A percentile compares a stretch with the other conserved stretches of the same genome.
These are phyloP conservation scores for Parsonsia alboflavescens DNA, from an alignment of 257 asterid species.

Conservation along the genomic window DNA sequence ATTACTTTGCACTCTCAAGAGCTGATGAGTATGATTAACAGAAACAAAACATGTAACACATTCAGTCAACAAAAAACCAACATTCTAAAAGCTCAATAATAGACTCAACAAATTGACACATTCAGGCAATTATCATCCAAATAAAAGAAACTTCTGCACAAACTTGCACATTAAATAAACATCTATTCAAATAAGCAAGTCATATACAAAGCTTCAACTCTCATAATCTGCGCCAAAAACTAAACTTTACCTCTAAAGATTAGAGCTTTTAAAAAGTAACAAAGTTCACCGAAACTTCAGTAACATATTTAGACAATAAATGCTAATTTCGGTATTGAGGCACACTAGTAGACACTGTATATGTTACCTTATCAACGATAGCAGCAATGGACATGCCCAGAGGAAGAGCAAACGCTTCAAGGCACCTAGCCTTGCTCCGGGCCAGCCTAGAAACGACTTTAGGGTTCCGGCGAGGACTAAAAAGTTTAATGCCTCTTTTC, in stretches of 20 bases:
- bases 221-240: neutral
- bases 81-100: neutral
- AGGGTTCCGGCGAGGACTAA: slow-evolving; percentile 34
- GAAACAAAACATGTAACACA: neutral
- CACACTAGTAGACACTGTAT: neutral
- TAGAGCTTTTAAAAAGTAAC: slow-evolving; percentile 4
- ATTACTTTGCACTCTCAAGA: neutral
- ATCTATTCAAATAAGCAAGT: neutral
- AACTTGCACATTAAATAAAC: neutral
- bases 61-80: neutral
- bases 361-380: slow-evolving; percentile 63
- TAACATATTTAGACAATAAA: neutral
- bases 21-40: neutral
- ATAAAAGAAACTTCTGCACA: neutral
- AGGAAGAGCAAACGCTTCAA: slow-evolving; percentile 74
- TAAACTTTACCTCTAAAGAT: neutral
- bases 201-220: neutral
- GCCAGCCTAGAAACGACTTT: slow-evolving; percentile 40
- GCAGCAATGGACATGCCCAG: slow-evolving; percentile 95
- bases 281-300: slow-evolving; percentile 5
- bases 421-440: slow-evolving; percentile 28
- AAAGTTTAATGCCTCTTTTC: slow-evolving; percentile 49
- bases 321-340: neutral
- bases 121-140: neutral
- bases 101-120: neutral